Percentiles rank a stretch among this genome's conserved stretches.
Evolutionary conservation across 2,329 filamentous ascomycete species (phyloP).

Genomic region (Ophiostoma sp.): DNA sequence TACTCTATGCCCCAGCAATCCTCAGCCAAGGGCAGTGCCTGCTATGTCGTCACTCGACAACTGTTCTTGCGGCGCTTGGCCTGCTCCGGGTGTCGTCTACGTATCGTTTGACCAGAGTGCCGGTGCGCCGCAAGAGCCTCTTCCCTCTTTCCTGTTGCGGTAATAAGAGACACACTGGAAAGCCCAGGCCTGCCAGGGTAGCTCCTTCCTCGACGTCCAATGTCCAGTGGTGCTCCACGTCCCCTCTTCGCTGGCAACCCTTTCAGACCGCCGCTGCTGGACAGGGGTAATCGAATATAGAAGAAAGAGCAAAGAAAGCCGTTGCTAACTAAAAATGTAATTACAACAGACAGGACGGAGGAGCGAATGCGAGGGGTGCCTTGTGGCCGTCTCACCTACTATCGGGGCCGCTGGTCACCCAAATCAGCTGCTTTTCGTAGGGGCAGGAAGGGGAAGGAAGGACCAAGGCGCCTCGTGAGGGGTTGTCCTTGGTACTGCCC

Average conservation of each 20-base stretch:
- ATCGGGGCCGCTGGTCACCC: no score
- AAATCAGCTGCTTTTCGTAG: neutral
- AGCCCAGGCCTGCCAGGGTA: neutral
- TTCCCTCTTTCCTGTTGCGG: neutral
- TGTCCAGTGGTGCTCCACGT: neutral
- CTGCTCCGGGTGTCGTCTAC: no score
- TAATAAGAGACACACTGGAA: no score
- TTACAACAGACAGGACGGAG: neutral
- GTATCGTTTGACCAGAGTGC: neutral
- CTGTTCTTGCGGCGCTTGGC: no score
- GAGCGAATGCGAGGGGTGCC: neutral
- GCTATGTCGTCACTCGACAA: no score
- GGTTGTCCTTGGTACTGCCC: conserved; percentile 2
- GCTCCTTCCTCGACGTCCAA: conserved; percentile 8
- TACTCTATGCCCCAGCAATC: no score
- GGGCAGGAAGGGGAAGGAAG: neutral
- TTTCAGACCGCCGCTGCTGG: neutral
- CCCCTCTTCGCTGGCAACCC: conserved; percentile 6
- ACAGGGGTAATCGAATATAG: neutral
- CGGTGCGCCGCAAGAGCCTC: neutral
- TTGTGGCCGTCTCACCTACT: neutral
- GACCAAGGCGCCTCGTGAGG: conserved; percentile 9
- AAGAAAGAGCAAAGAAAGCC: neutral
- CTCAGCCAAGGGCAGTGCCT: no score
- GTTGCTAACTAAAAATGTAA: neutral